phyloP scores from a whole-genome alignment of 2,329 filamentous ascomycete species.

The Monascus ruber region DNA sequence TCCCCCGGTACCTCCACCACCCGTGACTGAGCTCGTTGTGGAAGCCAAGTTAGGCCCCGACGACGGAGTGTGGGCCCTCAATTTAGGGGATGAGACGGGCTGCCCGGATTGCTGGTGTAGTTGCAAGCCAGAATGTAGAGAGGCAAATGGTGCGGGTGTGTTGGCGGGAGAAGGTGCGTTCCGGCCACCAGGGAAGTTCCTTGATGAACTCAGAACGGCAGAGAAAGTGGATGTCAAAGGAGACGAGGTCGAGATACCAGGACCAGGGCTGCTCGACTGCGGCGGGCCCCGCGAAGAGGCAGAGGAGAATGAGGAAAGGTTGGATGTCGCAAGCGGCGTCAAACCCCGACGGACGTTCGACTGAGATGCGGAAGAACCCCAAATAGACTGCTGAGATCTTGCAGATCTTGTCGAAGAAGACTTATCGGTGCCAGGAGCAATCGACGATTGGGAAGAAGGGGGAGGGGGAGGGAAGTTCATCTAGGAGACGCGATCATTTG shows the following conservation, averaged over 20 bases:
- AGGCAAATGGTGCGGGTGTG: slow-evolving; percentile 43
- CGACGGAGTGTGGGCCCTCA: slow-evolving; percentile 44
- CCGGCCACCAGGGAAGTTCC: slow-evolving; percentile 41
- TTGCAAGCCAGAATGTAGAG: slow-evolving; percentile 44
- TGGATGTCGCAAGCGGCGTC: slow-evolving; percentile 47
- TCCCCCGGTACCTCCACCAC: slow-evolving; percentile 39
- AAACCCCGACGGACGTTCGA: slow-evolving; percentile 45
- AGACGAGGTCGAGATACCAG: slow-evolving; percentile 39
- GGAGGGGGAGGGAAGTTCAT: slow-evolving; percentile 46
- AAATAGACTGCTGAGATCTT: slow-evolving; percentile 43
- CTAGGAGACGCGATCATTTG: slow-evolving; percentile 43
- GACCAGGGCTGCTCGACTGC: slow-evolving; percentile 38
- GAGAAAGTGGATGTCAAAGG: slow-evolving; percentile 43
- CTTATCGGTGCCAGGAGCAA: slow-evolving; percentile 40
- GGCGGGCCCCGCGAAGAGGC: slow-evolving; percentile 33
- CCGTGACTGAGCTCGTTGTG: slow-evolving; percentile 42
- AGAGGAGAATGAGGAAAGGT: slow-evolving; percentile 32
- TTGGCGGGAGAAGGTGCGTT: slow-evolving; percentile 43
- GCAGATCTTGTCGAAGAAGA: slow-evolving; percentile 33
- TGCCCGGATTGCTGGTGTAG: slow-evolving; percentile 39
- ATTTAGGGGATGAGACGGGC: slow-evolving; percentile 45
- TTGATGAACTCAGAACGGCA: slow-evolving; percentile 39
- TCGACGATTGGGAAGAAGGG: slow-evolving; percentile 40
- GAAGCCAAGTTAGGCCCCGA: slow-evolving; percentile 46
- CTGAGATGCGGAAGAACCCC: slow-evolving; percentile 45